Evolutionary conservation across 371 early-diverging fungal genomes (phyloP).

Genomic region (Nematocida sp.): DNA sequence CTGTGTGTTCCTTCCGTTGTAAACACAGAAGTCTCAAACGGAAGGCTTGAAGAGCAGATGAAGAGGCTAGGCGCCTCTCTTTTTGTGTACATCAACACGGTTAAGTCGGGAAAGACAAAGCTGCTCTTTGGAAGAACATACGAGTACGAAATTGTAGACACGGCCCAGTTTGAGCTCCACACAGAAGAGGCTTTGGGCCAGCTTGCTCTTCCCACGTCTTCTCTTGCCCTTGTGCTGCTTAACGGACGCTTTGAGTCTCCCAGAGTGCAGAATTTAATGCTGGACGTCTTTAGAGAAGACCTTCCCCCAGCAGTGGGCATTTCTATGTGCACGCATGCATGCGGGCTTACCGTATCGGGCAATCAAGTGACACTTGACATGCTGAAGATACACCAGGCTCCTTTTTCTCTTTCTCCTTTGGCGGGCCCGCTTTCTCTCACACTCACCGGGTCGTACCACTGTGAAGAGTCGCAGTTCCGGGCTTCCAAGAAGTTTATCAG

Average conservation of each 20-base stretch:
- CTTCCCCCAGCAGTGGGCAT: background rate
- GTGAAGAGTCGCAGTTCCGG: background rate
- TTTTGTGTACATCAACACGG: conserved; percentile 29
- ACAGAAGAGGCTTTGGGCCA: background rate
- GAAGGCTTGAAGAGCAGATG: conserved; percentile 33
- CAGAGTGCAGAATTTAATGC: conserved; percentile 3
- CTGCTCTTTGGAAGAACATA: conserved; percentile 31
- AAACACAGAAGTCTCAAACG: conserved; percentile 27
- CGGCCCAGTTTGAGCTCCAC: conserved; percentile 15
- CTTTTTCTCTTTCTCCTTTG: background rate
- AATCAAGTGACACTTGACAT: background rate
- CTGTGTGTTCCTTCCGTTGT: conserved; percentile 19
- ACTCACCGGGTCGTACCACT: background rate
- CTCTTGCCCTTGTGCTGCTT: background rate
- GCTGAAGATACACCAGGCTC: background rate
- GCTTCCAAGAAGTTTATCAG: conserved; percentile 14
- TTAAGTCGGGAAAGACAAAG: conserved; percentile 2
- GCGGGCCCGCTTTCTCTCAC: background rate
- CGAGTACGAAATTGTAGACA: conserved; percentile 31
- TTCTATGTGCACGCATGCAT: background rate
- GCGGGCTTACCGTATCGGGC: background rate
- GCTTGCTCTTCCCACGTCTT: background rate
- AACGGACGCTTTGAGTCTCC: background rate
- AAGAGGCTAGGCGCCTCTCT: conserved; percentile 20
- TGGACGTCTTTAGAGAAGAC: conserved; percentile 10